phyloP scores from a whole-genome alignment of 2,329 filamentous ascomycete genomes.

The Cladosporium colombiae region DNA sequence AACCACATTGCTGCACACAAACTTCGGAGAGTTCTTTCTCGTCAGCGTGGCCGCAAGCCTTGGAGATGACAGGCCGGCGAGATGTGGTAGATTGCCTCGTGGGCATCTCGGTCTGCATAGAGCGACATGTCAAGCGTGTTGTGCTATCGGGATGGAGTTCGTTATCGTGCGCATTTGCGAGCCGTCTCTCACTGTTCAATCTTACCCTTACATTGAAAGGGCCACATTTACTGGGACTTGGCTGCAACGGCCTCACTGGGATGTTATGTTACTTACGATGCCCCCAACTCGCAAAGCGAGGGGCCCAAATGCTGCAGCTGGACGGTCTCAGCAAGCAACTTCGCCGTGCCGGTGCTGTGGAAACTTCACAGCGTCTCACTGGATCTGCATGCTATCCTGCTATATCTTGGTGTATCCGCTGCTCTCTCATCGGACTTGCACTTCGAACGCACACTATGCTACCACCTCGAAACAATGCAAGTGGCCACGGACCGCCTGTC shows the following conservation, averaged over 20 bases:
- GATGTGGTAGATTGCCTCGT: slow-evolving; percentile 8
- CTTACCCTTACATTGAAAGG: not conserved
- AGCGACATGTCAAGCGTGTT: not conserved
- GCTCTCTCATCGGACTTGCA: not conserved
- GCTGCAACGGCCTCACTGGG: slow-evolving; percentile 13
- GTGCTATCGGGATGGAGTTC: not conserved
- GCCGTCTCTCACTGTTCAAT: not conserved
- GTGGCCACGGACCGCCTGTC: not conserved
- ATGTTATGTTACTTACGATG: slow-evolving; percentile 15
- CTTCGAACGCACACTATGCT: slow-evolving; percentile 9
- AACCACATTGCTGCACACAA: slow-evolving; percentile 7
- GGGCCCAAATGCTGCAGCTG: slow-evolving; percentile 13
- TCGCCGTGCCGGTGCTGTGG: slow-evolving; percentile 11
- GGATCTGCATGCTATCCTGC: slow-evolving; percentile 19
- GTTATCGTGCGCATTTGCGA: not conserved
- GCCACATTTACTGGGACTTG: slow-evolving; percentile 5
- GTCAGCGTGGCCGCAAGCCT: slow-evolving; percentile 8
- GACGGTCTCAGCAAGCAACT: slow-evolving; percentile 12
- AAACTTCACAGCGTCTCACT: slow-evolving; percentile 19
- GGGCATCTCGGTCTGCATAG: slow-evolving; percentile 2
- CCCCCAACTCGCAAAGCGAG: slow-evolving; percentile 5
- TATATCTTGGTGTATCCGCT: slow-evolving; percentile 6
- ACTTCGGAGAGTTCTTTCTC: slow-evolving; percentile 18
- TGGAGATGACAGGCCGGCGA: not conserved
- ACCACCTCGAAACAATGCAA: not conserved